These are phyloP conservation scores for Saccharomycopsis fermentans DNA, from an alignment of 805 yeast genomes.

Conservation along the genomic window DNA sequence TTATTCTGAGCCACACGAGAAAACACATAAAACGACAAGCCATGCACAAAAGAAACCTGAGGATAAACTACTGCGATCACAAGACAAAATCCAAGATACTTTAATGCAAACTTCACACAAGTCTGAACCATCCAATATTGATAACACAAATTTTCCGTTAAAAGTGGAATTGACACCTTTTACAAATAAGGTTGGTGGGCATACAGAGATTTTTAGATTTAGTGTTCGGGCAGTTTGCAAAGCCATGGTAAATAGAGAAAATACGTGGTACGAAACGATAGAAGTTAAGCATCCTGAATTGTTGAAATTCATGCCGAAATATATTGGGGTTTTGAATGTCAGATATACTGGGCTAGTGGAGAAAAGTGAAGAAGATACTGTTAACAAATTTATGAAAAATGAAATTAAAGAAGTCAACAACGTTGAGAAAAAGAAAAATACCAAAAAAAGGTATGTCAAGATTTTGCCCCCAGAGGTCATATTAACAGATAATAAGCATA, in stretches of 20 bases:
- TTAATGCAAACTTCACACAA: not conserved
- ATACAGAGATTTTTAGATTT: slow-evolving; percentile 90
- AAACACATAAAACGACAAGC: not conserved
- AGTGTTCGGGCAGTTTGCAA: slow-evolving; percentile 90
- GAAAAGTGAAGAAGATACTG: slow-evolving; percentile 15
- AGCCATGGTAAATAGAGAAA: slow-evolving; percentile 82
- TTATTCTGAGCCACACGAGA: not conserved
- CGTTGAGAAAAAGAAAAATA: slow-evolving; percentile 11
- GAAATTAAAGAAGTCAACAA: slow-evolving; percentile 4
- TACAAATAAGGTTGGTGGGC: slow-evolving; percentile 94
- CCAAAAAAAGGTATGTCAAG: slow-evolving; percentile 19
- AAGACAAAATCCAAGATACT: not conserved
- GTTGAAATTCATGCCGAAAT: slow-evolving; percentile 80
- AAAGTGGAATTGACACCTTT: slow-evolving; percentile 89
- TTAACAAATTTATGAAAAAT: slow-evolving; percentile 7
- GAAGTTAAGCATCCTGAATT: slow-evolving; percentile 71
- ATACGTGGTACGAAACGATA: slow-evolving; percentile 82
- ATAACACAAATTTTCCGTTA: slow-evolving; percentile 38
- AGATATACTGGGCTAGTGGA: slow-evolving; percentile 50
- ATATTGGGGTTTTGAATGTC: slow-evolving; percentile 90
- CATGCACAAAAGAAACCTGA: not conserved
- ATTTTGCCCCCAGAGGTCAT: slow-evolving; percentile 68
- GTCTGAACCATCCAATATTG: not conserved
- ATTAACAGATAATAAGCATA: slow-evolving; percentile 83
- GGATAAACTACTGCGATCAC: not conserved